Evolutionary conservation across 2,329 filamentous ascomycete species (phyloP).

Genomic region (Drechslerella dactyloides): DNA sequence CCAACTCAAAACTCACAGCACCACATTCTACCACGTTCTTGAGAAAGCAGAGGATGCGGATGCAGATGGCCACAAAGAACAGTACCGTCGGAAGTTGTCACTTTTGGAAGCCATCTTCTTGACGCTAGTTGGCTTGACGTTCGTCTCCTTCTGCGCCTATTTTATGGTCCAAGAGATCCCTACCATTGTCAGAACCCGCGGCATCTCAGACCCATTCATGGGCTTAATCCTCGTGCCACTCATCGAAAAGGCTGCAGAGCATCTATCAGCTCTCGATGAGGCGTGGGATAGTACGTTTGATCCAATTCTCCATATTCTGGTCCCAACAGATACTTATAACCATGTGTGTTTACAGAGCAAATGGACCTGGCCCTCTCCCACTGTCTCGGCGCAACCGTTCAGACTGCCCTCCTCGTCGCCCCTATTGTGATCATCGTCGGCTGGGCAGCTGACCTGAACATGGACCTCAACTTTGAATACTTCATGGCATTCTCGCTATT

Average conservation of each 20-base stretch:
- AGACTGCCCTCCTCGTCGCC: constrained; percentile 86
- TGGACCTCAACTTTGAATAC: constrained; percentile 84
- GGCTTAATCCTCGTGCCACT: constrained; percentile 79
- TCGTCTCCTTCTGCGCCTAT: constrained; percentile 44
- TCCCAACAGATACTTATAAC: neutral
- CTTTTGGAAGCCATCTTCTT: constrained; percentile 43
- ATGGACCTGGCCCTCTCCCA: constrained; percentile 87
- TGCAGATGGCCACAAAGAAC: constrained; percentile 30
- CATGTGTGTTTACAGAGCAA: constrained; percentile 16
- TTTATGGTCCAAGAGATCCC: constrained; percentile 47
- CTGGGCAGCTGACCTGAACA: constrained; percentile 73
- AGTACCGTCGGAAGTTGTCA: constrained; percentile 40
- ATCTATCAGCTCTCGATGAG: constrained; percentile 82
- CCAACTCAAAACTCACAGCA: constrained; percentile 46
- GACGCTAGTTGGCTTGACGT: constrained; percentile 30
- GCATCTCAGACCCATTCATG: constrained; percentile 66
- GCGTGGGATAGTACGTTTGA: constrained; percentile 71
- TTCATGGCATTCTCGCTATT: constrained; percentile 87
- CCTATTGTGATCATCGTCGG: constrained; percentile 82
- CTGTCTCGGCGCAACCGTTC: constrained; percentile 83
- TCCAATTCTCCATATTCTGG: neutral
- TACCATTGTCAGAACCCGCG: constrained; percentile 53
- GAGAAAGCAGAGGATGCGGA: constrained; percentile 38
- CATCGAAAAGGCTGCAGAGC: constrained; percentile 86
- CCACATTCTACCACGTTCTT: constrained; percentile 39